These are phyloP conservation scores for Lathyrus oleraceus DNA, from an alignment of 306 rosid species.

Conservation along the genomic window DNA sequence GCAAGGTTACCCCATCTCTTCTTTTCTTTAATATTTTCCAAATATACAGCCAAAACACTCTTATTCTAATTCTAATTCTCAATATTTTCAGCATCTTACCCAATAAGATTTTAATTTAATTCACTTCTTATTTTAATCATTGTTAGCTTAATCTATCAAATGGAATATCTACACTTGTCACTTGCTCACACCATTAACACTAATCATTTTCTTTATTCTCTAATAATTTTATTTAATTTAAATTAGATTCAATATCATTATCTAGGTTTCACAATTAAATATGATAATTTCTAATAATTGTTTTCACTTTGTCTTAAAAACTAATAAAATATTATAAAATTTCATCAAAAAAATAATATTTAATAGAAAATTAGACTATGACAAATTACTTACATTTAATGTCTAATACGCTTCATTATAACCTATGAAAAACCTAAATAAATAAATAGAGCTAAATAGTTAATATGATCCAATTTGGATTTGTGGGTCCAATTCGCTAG, in stretches of 20 bases:
- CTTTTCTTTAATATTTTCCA: slow-evolving; percentile 36
- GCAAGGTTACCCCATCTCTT: slow-evolving; percentile 56
- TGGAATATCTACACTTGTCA: slow-evolving; percentile 15
- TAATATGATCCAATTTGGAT: slow-evolving; percentile 23
- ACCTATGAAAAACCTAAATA: too few species aligned
- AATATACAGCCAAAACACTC: slow-evolving; percentile 51
- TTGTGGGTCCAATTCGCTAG: slow-evolving; percentile 37
- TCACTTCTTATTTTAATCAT: slow-evolving; percentile 29
- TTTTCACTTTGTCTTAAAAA: too few species aligned
- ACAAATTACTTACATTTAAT: too few species aligned
- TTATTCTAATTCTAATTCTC: slow-evolving; percentile 44
- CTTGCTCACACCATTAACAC: background rate
- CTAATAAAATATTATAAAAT: too few species aligned
- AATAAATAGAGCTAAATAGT: slow-evolving; percentile 7
- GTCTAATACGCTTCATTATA: too few species aligned
- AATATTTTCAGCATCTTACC: slow-evolving; percentile 39
- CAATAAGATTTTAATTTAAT: slow-evolving; percentile 37
- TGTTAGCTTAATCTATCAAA: background rate
- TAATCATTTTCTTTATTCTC: slow-evolving; percentile 35
- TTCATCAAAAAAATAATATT: too few species aligned
- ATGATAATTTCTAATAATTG: too few species aligned
- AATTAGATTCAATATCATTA: too few species aligned
- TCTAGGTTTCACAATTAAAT: too few species aligned
- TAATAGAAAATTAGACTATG: too few species aligned
- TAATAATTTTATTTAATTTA: background rate